Percentiles rank a stretch among this genome's conserved stretches.
phyloP scores from a whole-genome alignment of 441 rosid genomes.

The Mallotus repandus region DNA sequence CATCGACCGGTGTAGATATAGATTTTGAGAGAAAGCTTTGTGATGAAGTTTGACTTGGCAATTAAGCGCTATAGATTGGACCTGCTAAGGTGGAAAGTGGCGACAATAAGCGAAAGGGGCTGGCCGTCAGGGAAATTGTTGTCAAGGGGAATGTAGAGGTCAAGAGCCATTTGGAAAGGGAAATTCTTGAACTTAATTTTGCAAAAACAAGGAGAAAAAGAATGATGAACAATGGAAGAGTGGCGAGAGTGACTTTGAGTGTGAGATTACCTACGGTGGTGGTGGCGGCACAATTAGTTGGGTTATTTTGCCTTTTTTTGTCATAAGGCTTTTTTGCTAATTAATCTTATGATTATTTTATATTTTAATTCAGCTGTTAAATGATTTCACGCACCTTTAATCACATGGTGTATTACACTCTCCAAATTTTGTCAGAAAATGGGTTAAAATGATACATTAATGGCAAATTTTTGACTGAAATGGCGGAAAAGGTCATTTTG shows the following conservation, averaged over 20 bases:
- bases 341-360: no score
- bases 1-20: conserved; percentile 69
- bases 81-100: conserved; percentile 68
- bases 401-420: no score
- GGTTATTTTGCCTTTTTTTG: no score
- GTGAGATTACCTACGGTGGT: conserved; percentile 65
- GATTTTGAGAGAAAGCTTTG: conserved; percentile 49
- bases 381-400: no score
- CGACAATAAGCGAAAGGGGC: conserved; percentile 45
- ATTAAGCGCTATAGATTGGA: conserved; percentile 55
- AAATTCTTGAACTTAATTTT: conserved; percentile 66
- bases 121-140: conserved; percentile 39
- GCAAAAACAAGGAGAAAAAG: conserved; percentile 76
- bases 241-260: conserved; percentile 59
- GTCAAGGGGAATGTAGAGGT: conserved; percentile 51
- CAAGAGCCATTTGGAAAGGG: conserved; percentile 51
- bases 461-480: no score
- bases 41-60: conserved; percentile 51
- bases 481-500: no score
- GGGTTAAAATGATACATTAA: no score
- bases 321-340: no score
- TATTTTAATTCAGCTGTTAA: no score
- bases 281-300: no score
- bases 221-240: conserved; percentile 76
- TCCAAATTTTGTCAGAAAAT: no score